Evolutionary conservation across 2,329 filamentous ascomycete genomes (phyloP), one percentile per base, ranked within the genome.

Genomic region (Aspergillus glaucus): DNA sequence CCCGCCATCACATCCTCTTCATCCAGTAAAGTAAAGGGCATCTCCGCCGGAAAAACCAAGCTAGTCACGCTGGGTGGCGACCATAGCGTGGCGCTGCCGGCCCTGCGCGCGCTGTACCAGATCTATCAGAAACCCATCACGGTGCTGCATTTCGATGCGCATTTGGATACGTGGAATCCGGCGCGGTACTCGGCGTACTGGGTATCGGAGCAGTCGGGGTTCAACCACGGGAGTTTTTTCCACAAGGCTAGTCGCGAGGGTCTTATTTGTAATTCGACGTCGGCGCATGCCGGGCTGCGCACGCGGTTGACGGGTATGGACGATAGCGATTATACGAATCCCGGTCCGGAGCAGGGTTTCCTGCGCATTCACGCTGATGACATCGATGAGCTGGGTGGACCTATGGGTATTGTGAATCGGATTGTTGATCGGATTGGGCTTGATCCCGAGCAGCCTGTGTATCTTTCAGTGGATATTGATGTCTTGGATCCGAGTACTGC

Each of bases 221-320:
- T 94, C 73, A 95, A 85, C 62, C 90, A 95, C 68, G 90, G 91
- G 4, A 88, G 82, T 57, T 93, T 95, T 84, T 95, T 95, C 76
- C 92, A 88, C 86, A 79, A 92, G 57, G 90, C 90, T 5, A 84
- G 84, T 44, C 82, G 84, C 26, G 90, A 95, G 66, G 88, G 87
- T 0, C 73, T 95, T 22, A 84, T 95, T 50, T 77, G 80, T 51
- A 91, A 92, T 66, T 73, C 76, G 12, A 85, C 80, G 0, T 87
- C 82, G 19, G 87, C 93, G 5, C 90, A 95, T 66, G 90, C 88
- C 0, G 90, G 90, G 1, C 74, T 95, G 45, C 83, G 90, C 41
- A 94, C 88, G 0, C 78, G 88, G 1, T 75, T 95, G 4, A 82
- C 80, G 0, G 84, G 84, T 37, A 70, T 73, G 40, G 82, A 82